phyloP scores from a whole-genome alignment of 2,329 filamentous ascomycete genomes.

The Aspergillus arachidicola region DNA sequence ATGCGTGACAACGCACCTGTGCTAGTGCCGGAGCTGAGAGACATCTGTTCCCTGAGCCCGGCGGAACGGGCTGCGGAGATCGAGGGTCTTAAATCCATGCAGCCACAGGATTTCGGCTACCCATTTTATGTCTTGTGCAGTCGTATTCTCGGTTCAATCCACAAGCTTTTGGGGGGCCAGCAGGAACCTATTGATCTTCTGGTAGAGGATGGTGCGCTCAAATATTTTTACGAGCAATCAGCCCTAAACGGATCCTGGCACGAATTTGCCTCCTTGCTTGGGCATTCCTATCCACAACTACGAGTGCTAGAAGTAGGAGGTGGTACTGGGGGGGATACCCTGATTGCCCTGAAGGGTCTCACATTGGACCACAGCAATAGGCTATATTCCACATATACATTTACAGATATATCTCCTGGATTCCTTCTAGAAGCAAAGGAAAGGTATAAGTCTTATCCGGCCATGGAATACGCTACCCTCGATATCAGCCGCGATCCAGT shows the following conservation, averaged over 20 bases:
- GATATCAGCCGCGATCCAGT: slow-evolving; percentile 33
- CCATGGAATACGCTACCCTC: slow-evolving; percentile 32
- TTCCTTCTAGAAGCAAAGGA: slow-evolving; percentile 31
- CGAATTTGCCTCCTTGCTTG: slow-evolving; percentile 18
- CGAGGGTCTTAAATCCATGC: neutral
- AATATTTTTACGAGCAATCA: slow-evolving; percentile 13
- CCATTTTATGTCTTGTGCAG: neutral
- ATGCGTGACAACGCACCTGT: slow-evolving; percentile 1
- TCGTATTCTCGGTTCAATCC: slow-evolving; percentile 9
- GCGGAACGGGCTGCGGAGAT: neutral
- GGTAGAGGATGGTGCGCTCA: slow-evolving; percentile 19
- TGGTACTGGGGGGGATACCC: slow-evolving; percentile 32
- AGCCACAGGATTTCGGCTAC: neutral
- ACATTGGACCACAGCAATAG: slow-evolving; percentile 1
- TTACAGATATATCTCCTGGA: slow-evolving; percentile 33
- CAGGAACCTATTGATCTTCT: slow-evolving; percentile 21
- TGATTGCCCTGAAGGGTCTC: slow-evolving; percentile 18
- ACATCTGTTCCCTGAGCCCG: neutral
- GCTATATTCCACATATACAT: slow-evolving; percentile 29
- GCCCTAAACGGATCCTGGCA: slow-evolving; percentile 8
- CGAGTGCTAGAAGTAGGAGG: slow-evolving; percentile 32
- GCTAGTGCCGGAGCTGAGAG: slow-evolving; percentile 5
- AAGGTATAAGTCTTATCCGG: slow-evolving; percentile 22
- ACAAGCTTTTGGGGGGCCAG: slow-evolving; percentile 17
- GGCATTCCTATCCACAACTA: slow-evolving; percentile 27